These are phyloP conservation scores for Metschnikowia lachancei DNA, from an alignment of 805 yeast species.

Conservation along the genomic window DNA sequence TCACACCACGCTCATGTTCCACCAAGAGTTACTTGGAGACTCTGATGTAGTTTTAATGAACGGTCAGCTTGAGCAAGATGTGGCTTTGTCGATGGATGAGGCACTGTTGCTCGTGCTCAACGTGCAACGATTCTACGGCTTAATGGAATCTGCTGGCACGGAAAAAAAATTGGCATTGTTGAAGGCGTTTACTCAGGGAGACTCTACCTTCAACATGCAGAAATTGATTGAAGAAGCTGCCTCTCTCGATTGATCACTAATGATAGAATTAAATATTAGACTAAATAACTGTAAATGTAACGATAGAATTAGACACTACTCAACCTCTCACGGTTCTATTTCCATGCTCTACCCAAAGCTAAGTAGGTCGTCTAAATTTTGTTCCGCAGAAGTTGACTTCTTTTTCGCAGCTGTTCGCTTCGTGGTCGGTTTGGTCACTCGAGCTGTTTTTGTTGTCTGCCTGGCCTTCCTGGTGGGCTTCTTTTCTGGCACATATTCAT, in stretches of 20 bases:
- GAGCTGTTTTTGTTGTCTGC: not conserved
- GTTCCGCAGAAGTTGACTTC: not conserved
- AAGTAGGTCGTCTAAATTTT: conserved; percentile 15
- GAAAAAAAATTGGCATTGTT: conserved; percentile 56
- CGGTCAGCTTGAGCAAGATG: conserved; percentile 73
- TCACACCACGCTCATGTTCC: conserved; percentile 87
- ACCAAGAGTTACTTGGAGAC: conserved; percentile 63
- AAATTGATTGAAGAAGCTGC: conserved; percentile 69
- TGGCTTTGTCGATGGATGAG: conserved; percentile 64
- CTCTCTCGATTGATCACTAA: conserved; percentile 28
- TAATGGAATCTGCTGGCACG: conserved; percentile 40
- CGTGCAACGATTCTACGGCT: conserved; percentile 76
- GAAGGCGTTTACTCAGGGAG: conserved; percentile 67
- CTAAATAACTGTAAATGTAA: not conserved
- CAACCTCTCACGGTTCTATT: not conserved
- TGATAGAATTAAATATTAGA: not conserved
- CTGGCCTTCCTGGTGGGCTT: conserved; percentile 1
- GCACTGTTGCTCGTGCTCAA: conserved; percentile 75
- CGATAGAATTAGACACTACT: not conserved
- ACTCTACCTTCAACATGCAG: conserved; percentile 62
- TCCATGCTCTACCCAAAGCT: conserved; percentile 10
- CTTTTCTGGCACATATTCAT: not conserved
- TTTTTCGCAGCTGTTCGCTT: conserved; percentile 5
- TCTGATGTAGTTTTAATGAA: conserved; percentile 78
- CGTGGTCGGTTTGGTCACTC: not conserved